Percentiles rank a stretch among this genome's conserved stretches.
These are phyloP conservation scores for Austroboletus niveus DNA, from an alignment of 1,284 basidiomycete species.

Conservation along the genomic window DNA sequence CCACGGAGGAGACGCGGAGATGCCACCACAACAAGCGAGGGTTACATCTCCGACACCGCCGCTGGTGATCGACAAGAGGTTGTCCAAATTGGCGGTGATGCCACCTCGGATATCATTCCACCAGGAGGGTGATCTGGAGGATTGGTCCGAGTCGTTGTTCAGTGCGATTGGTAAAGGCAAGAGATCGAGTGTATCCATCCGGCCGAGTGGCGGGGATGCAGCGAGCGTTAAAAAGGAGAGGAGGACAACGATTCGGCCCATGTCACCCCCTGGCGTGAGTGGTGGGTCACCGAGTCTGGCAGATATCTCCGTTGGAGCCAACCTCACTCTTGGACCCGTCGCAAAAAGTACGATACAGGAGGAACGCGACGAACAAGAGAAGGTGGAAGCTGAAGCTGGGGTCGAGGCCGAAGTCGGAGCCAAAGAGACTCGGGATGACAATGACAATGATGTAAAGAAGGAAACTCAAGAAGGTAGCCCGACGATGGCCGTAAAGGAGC, in stretches of 20 bases:
- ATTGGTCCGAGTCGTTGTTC: constrained; percentile 32
- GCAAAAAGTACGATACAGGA: not conserved
- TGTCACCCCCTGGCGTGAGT: constrained; percentile 4
- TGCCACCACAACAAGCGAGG: not conserved
- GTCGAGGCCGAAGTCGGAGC: too few species aligned
- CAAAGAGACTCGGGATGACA: too few species aligned
- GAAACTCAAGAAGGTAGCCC: not conserved
- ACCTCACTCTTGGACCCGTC: constrained; percentile 17
- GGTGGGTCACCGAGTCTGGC: constrained; percentile 7
- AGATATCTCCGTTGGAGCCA: constrained; percentile 19
- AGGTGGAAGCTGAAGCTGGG: too few species aligned
- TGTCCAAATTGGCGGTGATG: constrained; percentile 24
- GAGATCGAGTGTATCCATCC: constrained; percentile 13
- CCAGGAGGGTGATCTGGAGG: constrained; percentile 35
- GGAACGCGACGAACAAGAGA: constrained; percentile 12
- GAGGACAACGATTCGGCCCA: constrained; percentile 9
- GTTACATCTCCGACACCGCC: constrained; percentile 19
- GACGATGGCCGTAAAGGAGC: not conserved
- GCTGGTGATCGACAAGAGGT: constrained; percentile 31
- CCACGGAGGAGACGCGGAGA: not conserved
- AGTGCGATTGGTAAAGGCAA: constrained; percentile 23
- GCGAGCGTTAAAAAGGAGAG: too few species aligned
- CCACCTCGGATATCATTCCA: constrained; percentile 59
- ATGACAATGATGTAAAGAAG: too few species aligned
- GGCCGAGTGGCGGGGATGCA: too few species aligned